Base-by-base conservation (phyloP, 495 filamentous ascomycete species). In the Lophium mytilinum region DNA sequence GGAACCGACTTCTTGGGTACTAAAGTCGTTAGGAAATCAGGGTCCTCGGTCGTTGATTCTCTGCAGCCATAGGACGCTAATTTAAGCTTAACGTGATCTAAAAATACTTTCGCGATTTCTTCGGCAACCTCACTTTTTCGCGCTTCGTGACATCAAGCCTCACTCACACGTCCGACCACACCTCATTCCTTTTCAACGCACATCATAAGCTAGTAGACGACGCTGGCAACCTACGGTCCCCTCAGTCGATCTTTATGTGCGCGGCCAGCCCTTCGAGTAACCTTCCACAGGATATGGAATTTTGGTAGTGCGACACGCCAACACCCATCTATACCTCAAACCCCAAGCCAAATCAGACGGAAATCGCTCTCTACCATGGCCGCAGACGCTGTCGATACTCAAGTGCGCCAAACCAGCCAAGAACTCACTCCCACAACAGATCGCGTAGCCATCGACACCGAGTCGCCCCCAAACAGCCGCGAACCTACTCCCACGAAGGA, bases 81-180 rank as follows among this genome's bases (percentile, higher is more conserved):
- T 50, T 58, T 63, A 63, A 63, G 60, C 60, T 63, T 63, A 57
- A 37, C 30, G 34, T 37, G 24, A 30, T 30, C 24, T 48, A 34
- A 57, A 57, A 57, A 58, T 50, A 50, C 21, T 58, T 55, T 45
- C 42, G 52, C 10, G 36, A 6, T 24, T 33, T 33, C 19, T 33
- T 48, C 39, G 11, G 17, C 45, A 17, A 24, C 45, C 19, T 48
- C 45, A 48, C 19, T 33, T 48, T 33, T 42, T 14, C 4, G 17
- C 15, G 1, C 1, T 48, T 48, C 15, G 6, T 12, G 2, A 12
- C 12, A 48, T 18, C 11, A 15, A 12, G 6, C 21, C 11, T 24
- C n/a, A 11, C 3, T 17, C 19, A 12, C 39, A 41, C 39, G 39
- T 41, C 39, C 4, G 33, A 14, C 19, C 15, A 14, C 15, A n/a